Evolutionary conservation across 495 filamentous ascomycete species (phyloP), one percentile per base, ranked within the genome.

Genomic region (Penicillium ucsense): DNA sequence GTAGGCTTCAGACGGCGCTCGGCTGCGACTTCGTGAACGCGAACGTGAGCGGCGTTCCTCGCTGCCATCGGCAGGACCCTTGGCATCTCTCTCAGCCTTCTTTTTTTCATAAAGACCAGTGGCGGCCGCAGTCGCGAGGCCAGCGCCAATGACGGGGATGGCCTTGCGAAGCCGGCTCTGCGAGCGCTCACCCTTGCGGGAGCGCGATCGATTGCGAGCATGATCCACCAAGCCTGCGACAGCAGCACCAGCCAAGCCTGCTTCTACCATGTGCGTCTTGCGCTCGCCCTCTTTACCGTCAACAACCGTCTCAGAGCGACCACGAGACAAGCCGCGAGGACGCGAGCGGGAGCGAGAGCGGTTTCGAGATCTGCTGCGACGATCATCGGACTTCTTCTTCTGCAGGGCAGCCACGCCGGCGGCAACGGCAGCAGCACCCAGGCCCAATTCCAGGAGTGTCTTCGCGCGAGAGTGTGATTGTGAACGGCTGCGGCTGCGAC

Each of bases 351-450:
- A 60, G 10, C 54, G 51, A 27, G 59, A 57, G 36, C 80, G 77
- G 45, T 71, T 71, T 30, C 84, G 74, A 7, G 81, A 82, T 31
- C 89, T 82, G 43, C 89, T 86, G 51, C 85, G 81, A 39, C 74
- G 71, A 52, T 84, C 79, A 45, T 80, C 78, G n/a, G 82, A 74
- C 6, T 77, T 73, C 46, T 82, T 83, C 57, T 79, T 80, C 52
- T 78, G 80, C 36, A 81, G 75, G 50, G 82, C 82, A 50, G 89
- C 89, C 29, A 85, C 82, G 29, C 85, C 89, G 30, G 88, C 82
- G 41, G 86, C 89, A 34, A 90, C 77, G 36, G 89, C 83, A 11
- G 86, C 88, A 29, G 87, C 88, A 41, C 88, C 88, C 41, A 89
- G 77, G 20, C 85, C 88, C 12, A 90, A 66, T 35, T 82, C 85